Evolutionary conservation across 2,329 filamentous ascomycete genomes (phyloP), one percentile per base, ranked within the genome.

Genomic region (Aspergillus uvarum): DNA sequence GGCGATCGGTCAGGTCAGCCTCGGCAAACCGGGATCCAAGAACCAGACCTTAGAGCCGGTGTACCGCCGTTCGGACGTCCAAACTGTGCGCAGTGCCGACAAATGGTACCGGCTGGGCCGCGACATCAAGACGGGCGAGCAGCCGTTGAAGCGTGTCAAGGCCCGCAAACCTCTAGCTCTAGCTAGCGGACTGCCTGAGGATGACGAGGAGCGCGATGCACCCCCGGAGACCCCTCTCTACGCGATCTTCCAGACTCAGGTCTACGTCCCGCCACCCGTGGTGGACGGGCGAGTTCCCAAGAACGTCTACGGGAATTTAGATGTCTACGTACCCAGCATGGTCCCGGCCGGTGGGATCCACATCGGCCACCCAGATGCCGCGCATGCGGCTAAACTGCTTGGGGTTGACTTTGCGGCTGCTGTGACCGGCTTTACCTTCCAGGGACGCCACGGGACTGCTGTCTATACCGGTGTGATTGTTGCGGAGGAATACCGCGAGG

Each of bases 91-190:
- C 63, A 96, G 87, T 63, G 87, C 87, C 3, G 92, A 96, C 66
- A 92, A 90, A 64, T 99, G 95, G 96, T 97, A 95, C 74, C 87
- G 93, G 2, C 77, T 94, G 61, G 95, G 95, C 0, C 84, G 92
- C 26, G 88, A 92, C 64, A 86, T 99, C 7, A 91, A 87, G 65
- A 77, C 85, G 0, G 87, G 89, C 14, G 91, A 96, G 72, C 89
- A 95, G 58, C 91, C 95, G 0, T 82, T 90, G 14, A 98, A 96
- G 72, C 88, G 89, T 71, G 77, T 91, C 2, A 80, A 82, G 0
- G 82, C 71, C 3, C 84, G 68, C 74, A 78, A 66, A 74, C 64
- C 70, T 74, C 68, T 72, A 16, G 47, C 70, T 74, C 68, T 72
- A 16, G 47, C 21, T 65, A 60, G 65, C 61, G 52, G 57, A 38